Conservation (phyloP, 257 asterid species). For the Ajuga chamaepitys region DNA sequence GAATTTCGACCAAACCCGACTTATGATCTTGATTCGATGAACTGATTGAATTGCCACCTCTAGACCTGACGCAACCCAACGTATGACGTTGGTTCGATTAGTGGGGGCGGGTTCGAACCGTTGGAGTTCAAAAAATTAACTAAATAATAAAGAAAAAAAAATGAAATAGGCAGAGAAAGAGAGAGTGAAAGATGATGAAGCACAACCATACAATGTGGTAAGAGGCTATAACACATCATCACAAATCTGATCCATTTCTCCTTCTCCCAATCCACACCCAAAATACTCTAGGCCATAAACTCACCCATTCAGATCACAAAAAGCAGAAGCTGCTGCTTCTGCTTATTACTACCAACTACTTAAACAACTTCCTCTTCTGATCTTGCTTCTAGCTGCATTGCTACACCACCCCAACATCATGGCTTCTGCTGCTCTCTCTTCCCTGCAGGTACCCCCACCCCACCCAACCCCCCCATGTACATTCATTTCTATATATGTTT, state of each 20-base stretch:
- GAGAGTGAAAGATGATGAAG: constrained; percentile 12
- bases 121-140: not conserved
- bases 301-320: constrained; percentile 1
- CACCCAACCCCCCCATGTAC: not conserved
- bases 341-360: constrained; percentile 3
- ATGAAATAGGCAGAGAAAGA: not conserved
- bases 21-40: too few relatives aligned
- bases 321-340: not conserved
- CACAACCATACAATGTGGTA: constrained; percentile 73
- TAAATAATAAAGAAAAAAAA: not conserved
- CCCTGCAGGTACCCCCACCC: constrained; percentile 52
- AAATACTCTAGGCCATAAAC: constrained; percentile 21
- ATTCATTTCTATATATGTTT: not conserved
- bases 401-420: constrained; percentile 19
- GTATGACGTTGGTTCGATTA: too few relatives aligned
- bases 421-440: constrained; percentile 88
- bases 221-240: constrained; percentile 62
- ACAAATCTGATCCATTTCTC: constrained; percentile 62
- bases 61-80: too few relatives aligned
- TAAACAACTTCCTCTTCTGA: not conserved
- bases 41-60: too few relatives aligned
- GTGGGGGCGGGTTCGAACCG: too few relatives aligned
- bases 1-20: too few relatives aligned
- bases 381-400: constrained; percentile 11
- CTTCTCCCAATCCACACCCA: constrained; percentile 19